Base-by-base conservation (phyloP, 208 protist genomes). In the Trypanosoma platydactyli region DNA sequence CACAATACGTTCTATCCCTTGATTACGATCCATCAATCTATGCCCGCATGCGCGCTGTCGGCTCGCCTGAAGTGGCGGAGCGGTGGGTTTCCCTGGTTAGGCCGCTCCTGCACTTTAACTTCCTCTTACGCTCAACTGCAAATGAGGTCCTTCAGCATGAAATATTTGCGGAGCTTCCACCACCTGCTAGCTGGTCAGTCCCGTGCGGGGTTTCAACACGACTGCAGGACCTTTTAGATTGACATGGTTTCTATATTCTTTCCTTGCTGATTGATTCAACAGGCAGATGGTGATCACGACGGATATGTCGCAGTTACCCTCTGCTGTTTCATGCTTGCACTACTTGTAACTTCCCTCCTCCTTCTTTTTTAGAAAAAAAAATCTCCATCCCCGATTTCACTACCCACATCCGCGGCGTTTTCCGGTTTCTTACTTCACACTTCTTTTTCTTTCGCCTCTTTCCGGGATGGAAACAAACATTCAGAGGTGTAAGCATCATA, bases 51-150 rank as follows among this genome's bases (percentile, higher is more conserved):
- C 50, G 18, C 1, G 38, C 44, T 24, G 45, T 44, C 1, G 50
- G 45, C 5, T 16, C 45, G 15, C 20, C 44, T 15, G 27, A 65
- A 7, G 65, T 68, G 25, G 46, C 59, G 16, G 30, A 68, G 16
- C 20, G 38, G 9, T 75, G 69, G 69, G 44, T 68, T 46, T 45
- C 51, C 27, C 44, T 75, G 24, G 45, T 75, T 12, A 63, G 44
- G 33, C 55, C 62, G 20, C 27, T 75, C 18, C 69, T 75, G 6
- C n/a, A 67, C 5, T 75, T 75, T 56, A 75, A 68, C 22, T 66
- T 56, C 44, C 46, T 45, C 30, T 11, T 38, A 46, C 45, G 60
- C 16, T 5, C 60, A n/a, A 18, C n/a, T 44, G 60, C 33, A 18
- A 30, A 56, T 5, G 60, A 66, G 33, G 12, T 66, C 13, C 15